Evolutionary conservation across 257 asterid species (phyloP).

Genomic region (Primulina tabacum): DNA sequence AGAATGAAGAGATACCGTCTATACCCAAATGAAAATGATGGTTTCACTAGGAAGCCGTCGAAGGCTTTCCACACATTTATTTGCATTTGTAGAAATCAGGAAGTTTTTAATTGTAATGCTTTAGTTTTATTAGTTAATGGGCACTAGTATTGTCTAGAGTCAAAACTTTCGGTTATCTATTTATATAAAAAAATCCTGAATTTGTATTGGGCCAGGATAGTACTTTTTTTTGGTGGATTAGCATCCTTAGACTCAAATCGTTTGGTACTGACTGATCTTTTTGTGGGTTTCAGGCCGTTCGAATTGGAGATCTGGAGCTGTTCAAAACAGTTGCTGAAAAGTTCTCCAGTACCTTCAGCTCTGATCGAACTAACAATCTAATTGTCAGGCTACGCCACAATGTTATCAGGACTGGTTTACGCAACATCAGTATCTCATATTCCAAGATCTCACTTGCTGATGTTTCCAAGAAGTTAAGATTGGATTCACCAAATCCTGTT

Average conservation of each 20-base stretch:
- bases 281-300: slow-evolving; percentile 56
- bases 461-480: slow-evolving; percentile 64
- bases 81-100: not conserved
- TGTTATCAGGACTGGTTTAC: slow-evolving; percentile 65
- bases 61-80: not conserved
- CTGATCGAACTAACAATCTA: slow-evolving; percentile 61
- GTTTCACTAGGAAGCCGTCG: not conserved
- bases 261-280: slow-evolving; percentile 1
- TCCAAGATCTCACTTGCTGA: slow-evolving; percentile 58
- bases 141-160: not conserved
- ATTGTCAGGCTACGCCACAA: slow-evolving; percentile 72
- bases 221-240: not conserved
- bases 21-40: not conserved
- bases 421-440: slow-evolving; percentile 69
- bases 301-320: slow-evolving; percentile 69
- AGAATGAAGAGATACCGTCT: not conserved
- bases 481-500: slow-evolving; percentile 57
- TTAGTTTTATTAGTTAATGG: not conserved
- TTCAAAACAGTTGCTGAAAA: slow-evolving; percentile 61
- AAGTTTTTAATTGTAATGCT: not conserved
- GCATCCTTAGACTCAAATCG: not conserved
- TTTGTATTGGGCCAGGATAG: not conserved
- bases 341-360: slow-evolving; percentile 51
- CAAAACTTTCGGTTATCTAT: not conserved
- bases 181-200: not conserved